Percentiles rank a stretch among this genome's conserved stretches.
Conservation (phyloP, 129 eudicot species). For the Ambrosia artemisiifolia region DNA sequence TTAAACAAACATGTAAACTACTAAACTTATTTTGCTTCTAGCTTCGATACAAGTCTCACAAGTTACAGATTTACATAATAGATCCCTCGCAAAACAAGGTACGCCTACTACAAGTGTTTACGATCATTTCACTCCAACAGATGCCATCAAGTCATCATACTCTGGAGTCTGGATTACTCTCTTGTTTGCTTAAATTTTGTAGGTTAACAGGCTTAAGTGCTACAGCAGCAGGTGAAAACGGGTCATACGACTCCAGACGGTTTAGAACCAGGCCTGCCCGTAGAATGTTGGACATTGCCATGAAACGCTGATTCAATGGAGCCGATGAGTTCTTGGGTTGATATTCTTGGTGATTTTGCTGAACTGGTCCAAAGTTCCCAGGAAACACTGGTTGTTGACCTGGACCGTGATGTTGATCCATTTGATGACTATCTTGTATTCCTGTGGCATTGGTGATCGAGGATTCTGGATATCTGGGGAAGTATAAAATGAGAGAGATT, state of each 20-base stretch:
- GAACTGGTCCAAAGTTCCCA: constrained; percentile 34
- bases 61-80: constrained; percentile 16
- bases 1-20: no score
- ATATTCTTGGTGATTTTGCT: constrained; percentile 41
- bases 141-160: constrained; percentile 92
- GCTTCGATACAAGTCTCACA: background rate
- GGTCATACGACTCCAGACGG: constrained; percentile 62
- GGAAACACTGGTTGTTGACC: constrained; percentile 37
- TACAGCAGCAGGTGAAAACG: constrained; percentile 63
- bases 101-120: background rate
- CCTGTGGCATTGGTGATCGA: constrained; percentile 47
- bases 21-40: background rate
- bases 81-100: background rate
- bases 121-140: constrained; percentile 66
- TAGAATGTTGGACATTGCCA: constrained; percentile 28
- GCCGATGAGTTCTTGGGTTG: constrained; percentile 33
- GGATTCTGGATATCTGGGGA: constrained; percentile 27
- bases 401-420: constrained; percentile 41
- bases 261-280: constrained; percentile 28
- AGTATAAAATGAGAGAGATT: constrained; percentile 35
- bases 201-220: constrained; percentile 40
- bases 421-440: constrained; percentile 36
- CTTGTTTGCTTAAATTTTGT: constrained; percentile 44
- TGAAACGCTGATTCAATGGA: constrained; percentile 46
- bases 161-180: constrained; percentile 85